Evolutionary conservation across 1,284 basidiomycete genomes (phyloP).

Genomic region (Hypsizygus ulmarius): DNA sequence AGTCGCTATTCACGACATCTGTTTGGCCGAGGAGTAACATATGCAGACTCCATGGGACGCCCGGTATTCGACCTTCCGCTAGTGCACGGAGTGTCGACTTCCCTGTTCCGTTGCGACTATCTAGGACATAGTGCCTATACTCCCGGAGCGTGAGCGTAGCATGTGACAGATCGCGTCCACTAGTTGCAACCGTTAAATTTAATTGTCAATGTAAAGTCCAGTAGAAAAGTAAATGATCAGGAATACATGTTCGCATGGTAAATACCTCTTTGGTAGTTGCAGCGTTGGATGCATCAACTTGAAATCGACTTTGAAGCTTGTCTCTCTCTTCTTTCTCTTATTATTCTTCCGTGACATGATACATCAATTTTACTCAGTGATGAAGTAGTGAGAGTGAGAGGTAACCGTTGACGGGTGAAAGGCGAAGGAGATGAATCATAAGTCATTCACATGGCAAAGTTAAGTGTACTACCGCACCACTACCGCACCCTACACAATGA

Average conservation of each 20-base stretch:
- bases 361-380: background rate
- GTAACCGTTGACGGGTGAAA: too few relatives aligned
- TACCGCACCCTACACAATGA: too few relatives aligned
- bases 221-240: background rate
- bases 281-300: conserved; percentile 20
- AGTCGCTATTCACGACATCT: conserved; percentile 13
- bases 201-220: background rate
- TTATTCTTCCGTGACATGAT: conserved; percentile 17
- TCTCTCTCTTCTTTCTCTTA: conserved; percentile 8
- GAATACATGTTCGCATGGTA: background rate
- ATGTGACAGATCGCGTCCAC: conserved; percentile 21
- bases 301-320: conserved; percentile 26
- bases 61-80: conserved; percentile 22
- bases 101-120: conserved; percentile 23
- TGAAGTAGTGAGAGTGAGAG: too few relatives aligned
- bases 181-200: conserved; percentile 19
- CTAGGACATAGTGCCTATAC: conserved; percentile 23
- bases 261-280: conserved; percentile 20
- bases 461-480: too few relatives aligned
- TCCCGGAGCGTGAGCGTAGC: conserved; percentile 20
- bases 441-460: too few relatives aligned
- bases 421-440: too few relatives aligned
- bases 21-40: conserved; percentile 23
- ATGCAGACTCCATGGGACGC: conserved; percentile 20
- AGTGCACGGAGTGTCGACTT: conserved; percentile 25